Evolutionary conservation across 2,329 filamentous ascomycete genomes (phyloP).

Genomic region (Macrophomina pseudophaseolina): DNA sequence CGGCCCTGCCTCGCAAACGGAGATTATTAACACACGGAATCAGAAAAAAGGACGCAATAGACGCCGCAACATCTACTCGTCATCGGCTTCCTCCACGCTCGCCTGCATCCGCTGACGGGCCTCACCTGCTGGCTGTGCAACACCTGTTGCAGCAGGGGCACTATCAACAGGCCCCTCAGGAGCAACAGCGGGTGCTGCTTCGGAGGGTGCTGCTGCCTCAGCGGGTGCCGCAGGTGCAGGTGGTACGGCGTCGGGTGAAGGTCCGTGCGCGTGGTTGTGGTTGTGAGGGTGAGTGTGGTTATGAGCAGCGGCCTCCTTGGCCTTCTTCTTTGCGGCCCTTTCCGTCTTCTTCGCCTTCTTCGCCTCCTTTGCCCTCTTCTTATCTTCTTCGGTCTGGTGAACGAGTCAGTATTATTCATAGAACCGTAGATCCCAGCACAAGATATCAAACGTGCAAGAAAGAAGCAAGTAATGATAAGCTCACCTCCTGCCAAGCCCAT

Average conservation of each 20-base stretch:
- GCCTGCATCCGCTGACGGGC: slow-evolving; percentile 40
- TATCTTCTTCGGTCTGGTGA: slow-evolving; percentile 46
- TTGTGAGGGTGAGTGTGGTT: slow-evolving; percentile 35
- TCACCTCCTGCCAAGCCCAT: slow-evolving; percentile 98
- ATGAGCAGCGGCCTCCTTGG: slow-evolving; percentile 31
- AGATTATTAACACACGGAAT: slow-evolving; percentile 22
- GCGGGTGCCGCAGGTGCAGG: slow-evolving; percentile 33
- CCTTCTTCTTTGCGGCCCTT: slow-evolving; percentile 30
- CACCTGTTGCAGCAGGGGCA: slow-evolving; percentile 20
- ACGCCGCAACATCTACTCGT: slow-evolving; percentile 33
- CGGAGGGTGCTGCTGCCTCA: slow-evolving; percentile 28
- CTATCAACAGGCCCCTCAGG: slow-evolving; percentile 10
- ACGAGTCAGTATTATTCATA: slow-evolving; percentile 1
- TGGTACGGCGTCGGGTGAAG: slow-evolving; percentile 37
- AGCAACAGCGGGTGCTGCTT: neutral
- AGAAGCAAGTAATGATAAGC: slow-evolving; percentile 34
- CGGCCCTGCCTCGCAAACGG: slow-evolving; percentile 13
- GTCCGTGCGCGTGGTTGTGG: slow-evolving; percentile 42
- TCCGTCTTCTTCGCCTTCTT: slow-evolving; percentile 34
- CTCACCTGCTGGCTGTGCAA: slow-evolving; percentile 16
- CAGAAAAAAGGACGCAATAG: slow-evolving; percentile 8
- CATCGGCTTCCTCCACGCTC: slow-evolving; percentile 45
- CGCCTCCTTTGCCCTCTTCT: slow-evolving; percentile 36
- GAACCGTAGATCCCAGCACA: neutral
- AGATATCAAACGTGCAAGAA: neutral